Evolutionary conservation across 805 yeast species (phyloP).

Genomic region (Spathaspora gorwiae): DNA sequence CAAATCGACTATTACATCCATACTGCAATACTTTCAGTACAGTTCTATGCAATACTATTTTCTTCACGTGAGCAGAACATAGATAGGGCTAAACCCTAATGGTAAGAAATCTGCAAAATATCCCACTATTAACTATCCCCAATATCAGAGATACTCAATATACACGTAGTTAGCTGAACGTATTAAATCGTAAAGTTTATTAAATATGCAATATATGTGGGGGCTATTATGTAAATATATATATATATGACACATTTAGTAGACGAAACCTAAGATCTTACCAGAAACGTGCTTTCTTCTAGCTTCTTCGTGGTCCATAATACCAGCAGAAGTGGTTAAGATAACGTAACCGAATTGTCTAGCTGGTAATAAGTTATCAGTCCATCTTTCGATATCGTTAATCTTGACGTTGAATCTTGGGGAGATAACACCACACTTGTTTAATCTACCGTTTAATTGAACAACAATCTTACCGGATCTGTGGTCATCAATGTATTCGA

Average conservation of each 20-base stretch:
- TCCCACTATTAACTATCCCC: no score
- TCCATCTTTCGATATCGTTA: constrained; percentile 96
- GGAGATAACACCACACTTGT: constrained; percentile 98
- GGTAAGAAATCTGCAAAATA: not conserved
- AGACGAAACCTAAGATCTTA: constrained; percentile 96
- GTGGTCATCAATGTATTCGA: constrained; percentile 98
- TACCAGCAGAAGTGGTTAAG: constrained; percentile 98
- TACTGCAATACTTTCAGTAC: not conserved
- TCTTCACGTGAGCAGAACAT: not conserved
- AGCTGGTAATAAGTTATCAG: constrained; percentile 96
- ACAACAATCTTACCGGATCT: constrained; percentile 97
- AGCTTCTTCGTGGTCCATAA: constrained; percentile 99
- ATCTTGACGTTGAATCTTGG: constrained; percentile 98
- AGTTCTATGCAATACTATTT: not conserved
- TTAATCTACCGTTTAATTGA: constrained; percentile 95
- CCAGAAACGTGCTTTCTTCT: constrained; percentile 99
- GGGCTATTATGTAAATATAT: not conserved
- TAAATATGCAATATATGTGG: constrained; percentile 1
- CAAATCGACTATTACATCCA: not conserved
- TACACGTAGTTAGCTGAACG: no score
- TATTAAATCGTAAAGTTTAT: constrained; percentile 1
- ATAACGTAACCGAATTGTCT: constrained; percentile 98
- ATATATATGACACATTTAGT: constrained; percentile 43
- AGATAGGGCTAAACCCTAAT: not conserved
- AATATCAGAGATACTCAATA: no score